Percentiles rank a stretch among this genome's conserved stretches.
Evolutionary conservation across 768 basidiomycete genomes (phyloP).

Genomic region (Suillus hirtellus): DNA sequence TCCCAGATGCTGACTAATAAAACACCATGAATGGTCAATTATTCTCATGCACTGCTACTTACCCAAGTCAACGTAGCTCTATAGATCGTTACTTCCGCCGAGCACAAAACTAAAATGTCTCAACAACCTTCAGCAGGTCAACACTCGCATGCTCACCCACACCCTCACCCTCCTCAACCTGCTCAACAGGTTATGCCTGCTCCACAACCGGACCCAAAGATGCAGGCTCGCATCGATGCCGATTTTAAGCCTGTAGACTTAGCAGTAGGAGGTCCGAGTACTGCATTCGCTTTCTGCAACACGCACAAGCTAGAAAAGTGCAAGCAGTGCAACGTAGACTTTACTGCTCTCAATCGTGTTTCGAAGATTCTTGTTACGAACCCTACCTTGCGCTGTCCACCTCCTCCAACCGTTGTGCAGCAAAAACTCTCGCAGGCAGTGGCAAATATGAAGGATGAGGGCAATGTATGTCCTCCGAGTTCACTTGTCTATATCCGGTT

Average conservation of each 20-base stretch:
- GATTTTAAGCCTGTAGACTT: constrained; percentile 63
- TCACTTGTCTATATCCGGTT: constrained; percentile 9
- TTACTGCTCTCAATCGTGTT: constrained; percentile 72
- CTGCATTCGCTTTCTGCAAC: constrained; percentile 58
- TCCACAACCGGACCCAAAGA: constrained; percentile 63
- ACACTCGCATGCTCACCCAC: constrained; percentile 43
- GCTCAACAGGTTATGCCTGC: constrained; percentile 43
- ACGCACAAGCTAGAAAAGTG: constrained; percentile 75
- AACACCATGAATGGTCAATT: not conserved
- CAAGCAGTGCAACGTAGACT: constrained; percentile 71
- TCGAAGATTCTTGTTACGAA: constrained; percentile 68
- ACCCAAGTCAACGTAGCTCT: not conserved
- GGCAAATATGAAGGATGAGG: constrained; percentile 85
- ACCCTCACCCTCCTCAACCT: constrained; percentile 24
- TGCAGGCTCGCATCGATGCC: constrained; percentile 78
- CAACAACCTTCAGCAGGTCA: constrained; percentile 59
- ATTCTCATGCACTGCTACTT: constrained; percentile 18
- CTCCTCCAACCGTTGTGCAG: constrained; percentile 75
- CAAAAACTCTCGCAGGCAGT: constrained; percentile 76
- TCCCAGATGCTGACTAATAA: constrained; percentile 30
- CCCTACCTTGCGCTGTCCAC: constrained; percentile 73
- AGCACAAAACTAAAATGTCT: constrained; percentile 48
- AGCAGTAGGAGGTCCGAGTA: constrained; percentile 52
- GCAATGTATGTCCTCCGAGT: constrained; percentile 62
- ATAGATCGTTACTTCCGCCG: not conserved